Conservation (phyloP, 768 basidiomycete species). For the Suillus plorans region DNA sequence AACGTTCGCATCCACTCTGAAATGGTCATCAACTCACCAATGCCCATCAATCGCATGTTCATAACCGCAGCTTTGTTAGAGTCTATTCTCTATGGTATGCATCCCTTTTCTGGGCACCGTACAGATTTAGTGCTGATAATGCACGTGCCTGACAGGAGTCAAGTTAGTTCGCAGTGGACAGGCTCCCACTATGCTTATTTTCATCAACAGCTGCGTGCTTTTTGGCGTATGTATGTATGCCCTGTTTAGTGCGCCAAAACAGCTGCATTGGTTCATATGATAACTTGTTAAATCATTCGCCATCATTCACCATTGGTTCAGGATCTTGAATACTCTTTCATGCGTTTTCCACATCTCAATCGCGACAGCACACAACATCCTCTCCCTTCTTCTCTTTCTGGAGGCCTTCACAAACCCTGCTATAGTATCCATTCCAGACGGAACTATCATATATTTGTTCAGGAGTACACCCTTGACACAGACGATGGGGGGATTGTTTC, state of each 20-base stretch:
- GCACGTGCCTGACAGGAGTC: not conserved
- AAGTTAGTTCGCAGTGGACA: not conserved
- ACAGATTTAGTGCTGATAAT: not conserved
- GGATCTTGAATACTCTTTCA: not conserved
- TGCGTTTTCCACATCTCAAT: conserved; percentile 7
- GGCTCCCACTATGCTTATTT: not conserved
- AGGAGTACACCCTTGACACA: not conserved
- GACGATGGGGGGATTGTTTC: conserved; percentile 2
- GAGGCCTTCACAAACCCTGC: conserved; percentile 2
- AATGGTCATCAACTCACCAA: not conserved
- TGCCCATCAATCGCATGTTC: not conserved
- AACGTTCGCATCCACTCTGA: no score
- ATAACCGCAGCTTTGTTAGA: not conserved
- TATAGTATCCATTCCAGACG: not conserved
- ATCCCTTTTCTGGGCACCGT: not conserved
- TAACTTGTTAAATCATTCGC: not conserved
- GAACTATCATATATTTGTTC: not conserved
- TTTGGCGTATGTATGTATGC: not conserved
- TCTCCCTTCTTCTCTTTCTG: not conserved
- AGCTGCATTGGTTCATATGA: not conserved
- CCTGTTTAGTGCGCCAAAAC: not conserved
- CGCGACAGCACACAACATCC: conserved; percentile 7
- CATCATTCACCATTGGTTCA: not conserved
- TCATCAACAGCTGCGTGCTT: not conserved
- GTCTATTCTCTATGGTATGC: not conserved